Conservation (phyloP, 495 filamentous ascomycete genomes). For the Parachaetomium inaequale region DNA sequence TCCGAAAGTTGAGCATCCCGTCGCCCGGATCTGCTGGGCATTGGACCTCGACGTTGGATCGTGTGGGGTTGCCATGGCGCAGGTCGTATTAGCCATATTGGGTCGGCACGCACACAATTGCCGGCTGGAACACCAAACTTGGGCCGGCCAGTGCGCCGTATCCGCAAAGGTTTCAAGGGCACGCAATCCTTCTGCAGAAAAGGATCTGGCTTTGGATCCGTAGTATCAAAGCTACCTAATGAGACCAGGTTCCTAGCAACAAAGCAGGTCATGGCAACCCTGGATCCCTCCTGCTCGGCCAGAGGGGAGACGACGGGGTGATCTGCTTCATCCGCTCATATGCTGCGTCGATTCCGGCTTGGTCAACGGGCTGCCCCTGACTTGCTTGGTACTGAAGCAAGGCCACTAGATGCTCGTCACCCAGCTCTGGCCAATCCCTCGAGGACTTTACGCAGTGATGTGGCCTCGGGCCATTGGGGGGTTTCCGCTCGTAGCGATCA, state of each 20-base stretch:
- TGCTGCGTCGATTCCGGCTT: background rate
- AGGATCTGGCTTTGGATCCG: no score
- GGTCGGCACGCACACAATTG: conserved; percentile 3
- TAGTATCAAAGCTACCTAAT: no score
- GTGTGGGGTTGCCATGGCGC: conserved; percentile 8
- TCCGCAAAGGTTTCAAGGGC: background rate
- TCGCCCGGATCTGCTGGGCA: conserved; percentile 9
- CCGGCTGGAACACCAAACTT: background rate
- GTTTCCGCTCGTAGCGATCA: background rate
- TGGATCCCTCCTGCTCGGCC: background rate
- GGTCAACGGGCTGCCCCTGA: background rate
- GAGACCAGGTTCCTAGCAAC: background rate
- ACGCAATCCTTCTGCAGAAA: background rate
- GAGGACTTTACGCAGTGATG: background rate
- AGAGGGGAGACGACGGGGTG: background rate
- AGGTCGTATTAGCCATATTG: conserved; percentile 17
- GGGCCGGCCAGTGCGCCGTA: background rate
- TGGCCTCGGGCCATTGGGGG: background rate
- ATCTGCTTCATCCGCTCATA: background rate
- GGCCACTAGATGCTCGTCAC: background rate
- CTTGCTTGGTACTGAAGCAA: background rate
- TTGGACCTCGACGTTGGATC: background rate
- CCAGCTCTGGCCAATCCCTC: background rate
- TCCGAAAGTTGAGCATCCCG: conserved; percentile 9
- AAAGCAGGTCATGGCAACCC: background rate